These are phyloP conservation scores for Wallemia ichthyophaga DNA, from an alignment of 1,284 basidiomycete species.

Conservation along the genomic window DNA sequence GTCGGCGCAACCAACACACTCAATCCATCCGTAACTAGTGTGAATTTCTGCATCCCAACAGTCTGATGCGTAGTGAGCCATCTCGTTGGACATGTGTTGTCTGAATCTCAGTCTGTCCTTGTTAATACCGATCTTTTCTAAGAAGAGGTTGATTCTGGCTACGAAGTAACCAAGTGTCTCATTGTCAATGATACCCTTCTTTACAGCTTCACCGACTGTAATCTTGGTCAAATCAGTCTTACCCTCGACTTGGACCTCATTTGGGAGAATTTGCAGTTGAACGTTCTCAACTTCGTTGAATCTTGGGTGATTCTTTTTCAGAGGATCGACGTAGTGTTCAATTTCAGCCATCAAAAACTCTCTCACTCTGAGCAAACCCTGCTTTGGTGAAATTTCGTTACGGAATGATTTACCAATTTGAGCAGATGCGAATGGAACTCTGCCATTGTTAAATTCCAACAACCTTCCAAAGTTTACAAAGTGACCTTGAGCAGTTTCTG, in stretches of 20 bases:
- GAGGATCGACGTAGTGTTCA: slow-evolving; percentile 92
- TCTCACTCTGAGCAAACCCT: slow-evolving; percentile 75
- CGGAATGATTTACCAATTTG: slow-evolving; percentile 91
- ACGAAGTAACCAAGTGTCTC: slow-evolving; percentile 94
- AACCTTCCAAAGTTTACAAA: slow-evolving; percentile 96
- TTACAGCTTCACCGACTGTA: slow-evolving; percentile 68
- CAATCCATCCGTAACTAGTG: slow-evolving; percentile 85
- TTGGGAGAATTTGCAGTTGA: slow-evolving; percentile 46
- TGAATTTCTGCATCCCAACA: slow-evolving; percentile 99
- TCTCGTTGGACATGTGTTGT: slow-evolving; percentile 91
- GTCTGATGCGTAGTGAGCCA: slow-evolving; percentile 96
- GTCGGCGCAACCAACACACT: slow-evolving; percentile 98
- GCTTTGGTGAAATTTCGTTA: slow-evolving; percentile 91
- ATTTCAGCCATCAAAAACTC: slow-evolving; percentile 99
- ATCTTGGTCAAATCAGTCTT: slow-evolving; percentile 33
- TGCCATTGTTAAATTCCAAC: slow-evolving; percentile 92
- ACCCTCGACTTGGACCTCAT: slow-evolving; percentile 50
- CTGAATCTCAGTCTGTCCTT: slow-evolving; percentile 61
- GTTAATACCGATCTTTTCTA: slow-evolving; percentile 75
- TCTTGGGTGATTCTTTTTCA: slow-evolving; percentile 58
- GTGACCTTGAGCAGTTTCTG: slow-evolving; percentile 94
- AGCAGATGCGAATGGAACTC: slow-evolving; percentile 83
- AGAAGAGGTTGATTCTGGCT: slow-evolving; percentile 68
- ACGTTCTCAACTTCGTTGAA: slow-evolving; percentile 57
- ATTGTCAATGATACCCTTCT: slow-evolving; percentile 61